Percentiles rank a stretch among this genome's conserved stretches.
phyloP scores from a whole-genome alignment of 2,329 filamentous ascomycete species.

The Bimuria novae-zelandiae region DNA sequence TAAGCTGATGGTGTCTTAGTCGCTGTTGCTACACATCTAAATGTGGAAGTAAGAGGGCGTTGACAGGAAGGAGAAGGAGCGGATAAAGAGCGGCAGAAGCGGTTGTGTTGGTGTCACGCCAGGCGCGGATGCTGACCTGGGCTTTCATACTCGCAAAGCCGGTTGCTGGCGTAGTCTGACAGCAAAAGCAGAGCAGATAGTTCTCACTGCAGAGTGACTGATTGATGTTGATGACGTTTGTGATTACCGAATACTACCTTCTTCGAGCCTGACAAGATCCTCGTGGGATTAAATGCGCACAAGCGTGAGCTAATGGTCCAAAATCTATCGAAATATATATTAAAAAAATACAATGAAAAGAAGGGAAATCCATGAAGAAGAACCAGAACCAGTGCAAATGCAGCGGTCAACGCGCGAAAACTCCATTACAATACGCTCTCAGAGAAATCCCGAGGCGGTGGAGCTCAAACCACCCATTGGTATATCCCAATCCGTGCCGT shows the following conservation, averaged over 20 bases:
- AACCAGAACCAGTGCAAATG: constrained; percentile 11
- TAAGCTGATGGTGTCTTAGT: constrained; percentile 4
- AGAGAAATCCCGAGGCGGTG: constrained; percentile 3
- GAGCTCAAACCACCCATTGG: background rate
- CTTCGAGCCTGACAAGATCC: background rate
- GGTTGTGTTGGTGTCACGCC: background rate
- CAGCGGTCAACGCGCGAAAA: constrained; percentile 29
- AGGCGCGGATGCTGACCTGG: background rate
- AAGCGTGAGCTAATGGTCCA: background rate
- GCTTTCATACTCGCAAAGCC: background rate
- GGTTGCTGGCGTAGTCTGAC: background rate
- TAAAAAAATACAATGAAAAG: constrained; percentile 9
- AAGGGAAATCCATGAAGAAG: constrained; percentile 11
- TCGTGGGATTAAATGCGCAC: constrained; percentile 5
- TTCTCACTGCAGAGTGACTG: background rate
- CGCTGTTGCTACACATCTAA: background rate
- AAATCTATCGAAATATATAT: constrained; percentile 9
- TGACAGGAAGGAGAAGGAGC: background rate
- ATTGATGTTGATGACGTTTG: constrained; percentile 1
- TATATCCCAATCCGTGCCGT: constrained; percentile 9
- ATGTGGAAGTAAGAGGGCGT: background rate
- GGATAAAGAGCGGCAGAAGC: background rate
- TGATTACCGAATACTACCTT: constrained; percentile 10
- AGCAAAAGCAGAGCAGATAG: background rate
- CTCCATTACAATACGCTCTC: constrained; percentile 1